Evolutionary conservation across 345 rosid genomes (phyloP).

Genomic region (Erysimum cheiranthoides): DNA sequence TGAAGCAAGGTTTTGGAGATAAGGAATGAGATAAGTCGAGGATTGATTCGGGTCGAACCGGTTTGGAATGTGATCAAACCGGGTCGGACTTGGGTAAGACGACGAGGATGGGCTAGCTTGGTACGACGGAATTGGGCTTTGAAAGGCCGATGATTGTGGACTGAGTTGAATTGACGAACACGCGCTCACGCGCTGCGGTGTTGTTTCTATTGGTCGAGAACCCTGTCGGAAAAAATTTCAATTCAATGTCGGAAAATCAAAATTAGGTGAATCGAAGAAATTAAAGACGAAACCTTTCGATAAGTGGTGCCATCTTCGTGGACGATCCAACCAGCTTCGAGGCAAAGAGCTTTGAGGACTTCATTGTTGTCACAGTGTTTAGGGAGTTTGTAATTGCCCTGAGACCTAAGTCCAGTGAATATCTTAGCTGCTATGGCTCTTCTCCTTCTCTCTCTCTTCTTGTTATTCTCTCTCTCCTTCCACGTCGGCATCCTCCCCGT

Average conservation of each 20-base stretch:
- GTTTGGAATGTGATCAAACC: conserved; percentile 61
- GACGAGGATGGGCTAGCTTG: conserved; percentile 83
- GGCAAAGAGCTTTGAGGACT: conserved; percentile 48
- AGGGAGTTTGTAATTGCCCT: conserved; percentile 42
- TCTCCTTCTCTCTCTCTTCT: conserved; percentile 40
- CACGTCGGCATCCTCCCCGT: conserved; percentile 45
- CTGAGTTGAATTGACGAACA: conserved; percentile 81
- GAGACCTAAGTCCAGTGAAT: conserved; percentile 43
- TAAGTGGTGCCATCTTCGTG: conserved; percentile 53
- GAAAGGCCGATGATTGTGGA: conserved; percentile 70
- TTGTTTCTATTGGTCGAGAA: conserved; percentile 60
- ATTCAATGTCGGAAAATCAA: not conserved
- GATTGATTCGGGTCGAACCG: conserved; percentile 62
- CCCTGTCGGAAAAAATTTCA: conserved; percentile 56
- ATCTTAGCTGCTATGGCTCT: conserved; percentile 45
- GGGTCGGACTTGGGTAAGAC: conserved; percentile 83
- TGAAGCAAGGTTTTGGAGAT: conserved; percentile 59
- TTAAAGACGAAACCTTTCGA: conserved; percentile 40
- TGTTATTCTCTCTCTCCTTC: conserved; percentile 45
- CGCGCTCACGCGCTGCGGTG: conserved; percentile 61
- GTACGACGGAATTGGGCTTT: conserved; percentile 72
- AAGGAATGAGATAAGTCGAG: conserved; percentile 65
- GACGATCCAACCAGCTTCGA: conserved; percentile 52
- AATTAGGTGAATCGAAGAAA: not conserved
- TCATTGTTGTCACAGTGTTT: conserved; percentile 47